Evolutionary conservation across 2,329 filamentous ascomycete genomes (phyloP).

Genomic region (Xylaria arbuscula): DNA sequence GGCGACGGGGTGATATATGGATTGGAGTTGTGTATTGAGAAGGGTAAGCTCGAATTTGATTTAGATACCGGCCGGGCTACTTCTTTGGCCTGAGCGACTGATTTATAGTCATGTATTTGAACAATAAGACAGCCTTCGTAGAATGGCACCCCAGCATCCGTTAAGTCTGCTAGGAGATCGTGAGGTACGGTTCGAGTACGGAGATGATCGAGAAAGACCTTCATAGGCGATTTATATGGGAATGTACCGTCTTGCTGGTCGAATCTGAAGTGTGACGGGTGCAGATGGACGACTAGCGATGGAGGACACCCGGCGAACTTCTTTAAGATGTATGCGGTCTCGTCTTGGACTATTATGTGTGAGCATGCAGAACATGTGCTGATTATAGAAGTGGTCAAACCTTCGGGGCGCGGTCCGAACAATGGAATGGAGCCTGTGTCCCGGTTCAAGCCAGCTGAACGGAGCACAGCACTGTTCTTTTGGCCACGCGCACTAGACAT

Average conservation of each 20-base stretch:
- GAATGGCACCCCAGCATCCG: constrained; percentile 77
- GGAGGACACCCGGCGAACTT: constrained; percentile 81
- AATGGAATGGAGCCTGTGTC: constrained; percentile 54
- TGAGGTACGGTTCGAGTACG: constrained; percentile 83
- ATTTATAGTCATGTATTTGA: constrained; percentile 89
- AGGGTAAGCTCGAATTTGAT: constrained; percentile 72
- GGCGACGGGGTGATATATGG: constrained; percentile 90
- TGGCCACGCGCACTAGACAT: constrained; percentile 60
- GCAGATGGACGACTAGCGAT: constrained; percentile 86
- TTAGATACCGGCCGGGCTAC: constrained; percentile 64
- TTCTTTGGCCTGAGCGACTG: constrained; percentile 70
- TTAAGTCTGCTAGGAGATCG: constrained; percentile 84
- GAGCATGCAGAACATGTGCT: constrained; percentile 25
- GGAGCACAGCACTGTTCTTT: constrained; percentile 62
- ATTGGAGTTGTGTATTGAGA: constrained; percentile 93
- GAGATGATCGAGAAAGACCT: constrained; percentile 80
- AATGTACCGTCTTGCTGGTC: constrained; percentile 95
- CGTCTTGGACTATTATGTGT: constrained; percentile 71
- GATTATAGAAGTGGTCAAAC: constrained; percentile 52
- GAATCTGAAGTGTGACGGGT: constrained; percentile 88
- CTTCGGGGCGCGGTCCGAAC: constrained; percentile 63
- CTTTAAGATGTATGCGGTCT: constrained; percentile 77
- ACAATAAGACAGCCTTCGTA: constrained; percentile 97
- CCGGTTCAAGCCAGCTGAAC: constrained; percentile 60
- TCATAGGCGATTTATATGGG: constrained; percentile 92